Base-by-base conservation (phyloP, 805 yeast species). In the Metschnikowia gelsemii region DNA sequence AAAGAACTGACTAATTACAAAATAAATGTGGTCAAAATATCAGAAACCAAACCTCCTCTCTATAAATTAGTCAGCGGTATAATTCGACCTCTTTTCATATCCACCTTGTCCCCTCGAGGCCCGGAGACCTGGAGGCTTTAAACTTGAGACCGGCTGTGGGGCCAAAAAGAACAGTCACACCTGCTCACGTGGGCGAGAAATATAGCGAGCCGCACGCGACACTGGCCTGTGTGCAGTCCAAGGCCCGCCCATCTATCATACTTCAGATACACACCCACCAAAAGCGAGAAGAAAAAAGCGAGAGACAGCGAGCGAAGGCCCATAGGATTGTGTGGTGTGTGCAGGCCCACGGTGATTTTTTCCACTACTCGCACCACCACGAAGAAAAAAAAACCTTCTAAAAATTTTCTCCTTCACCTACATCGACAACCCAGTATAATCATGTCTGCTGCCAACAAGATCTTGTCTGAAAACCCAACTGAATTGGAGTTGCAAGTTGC, bases 401-500 rank as follows among this genome's bases (percentile, higher is more conserved):
- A 44, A 46, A 50, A 38, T 40, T 50, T 50, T 50, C 40, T 35
- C 40, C 46, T 38, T 28, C 40, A 30, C 40, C 38, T 39, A 29
- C 42, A 47, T 36, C 47, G 49, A 50, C 49, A 51, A 45, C 37
- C 51, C 44, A 40, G 44, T 57, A n/a, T 27, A 25, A 78, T 63
- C 57, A 91, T 91, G 98, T 91, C 98, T 78, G 95, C 96, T 69
- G 87, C 90, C 72, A 81, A 87, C 75, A 93, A 93, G 82, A 82
- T 93, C 76, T 84, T 91, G 76, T 82, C 89, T 70, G 82, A 84
- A 71, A 87, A 87, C 68, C 98, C 99, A 79, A 73, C 93, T 72
- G 98, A 93, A 79, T 89, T 93, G 76, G 99, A 93, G 82, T 87
- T 93, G 76, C 95, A 91, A 80, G 95, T 93, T 72, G 97, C 96